Evolutionary conservation across 2,329 filamentous ascomycete genomes (phyloP).

Genomic region (Neonectria coccinea): DNA sequence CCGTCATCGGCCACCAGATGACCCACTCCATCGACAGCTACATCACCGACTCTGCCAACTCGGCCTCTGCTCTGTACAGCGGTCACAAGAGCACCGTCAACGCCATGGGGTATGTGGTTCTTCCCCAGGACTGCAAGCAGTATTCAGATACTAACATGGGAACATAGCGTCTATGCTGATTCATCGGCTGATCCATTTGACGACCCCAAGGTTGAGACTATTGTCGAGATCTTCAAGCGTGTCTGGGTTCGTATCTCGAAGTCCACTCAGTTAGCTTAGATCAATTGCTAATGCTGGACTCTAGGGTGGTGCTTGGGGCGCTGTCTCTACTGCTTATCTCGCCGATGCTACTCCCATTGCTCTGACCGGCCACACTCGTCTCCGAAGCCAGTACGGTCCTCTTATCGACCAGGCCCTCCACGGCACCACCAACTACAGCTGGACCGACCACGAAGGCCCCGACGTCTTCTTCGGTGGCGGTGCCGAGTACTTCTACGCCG

Average conservation of each 20-base stretch:
- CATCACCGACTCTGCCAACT: slow-evolving; percentile 90
- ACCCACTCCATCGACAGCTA: slow-evolving; percentile 87
- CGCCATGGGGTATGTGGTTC: slow-evolving; percentile 70
- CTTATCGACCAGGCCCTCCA: slow-evolving; percentile 83
- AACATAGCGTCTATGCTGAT: slow-evolving; percentile 75
- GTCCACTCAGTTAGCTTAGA: neutral
- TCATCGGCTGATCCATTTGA: slow-evolving; percentile 79
- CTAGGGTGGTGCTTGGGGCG: slow-evolving; percentile 67
- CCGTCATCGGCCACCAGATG: slow-evolving; percentile 89
- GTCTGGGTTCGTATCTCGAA: slow-evolving; percentile 65
- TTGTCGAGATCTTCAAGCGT: slow-evolving; percentile 81
- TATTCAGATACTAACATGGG: slow-evolving; percentile 19
- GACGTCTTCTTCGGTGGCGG: slow-evolving; percentile 88
- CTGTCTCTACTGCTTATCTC: slow-evolving; percentile 83
- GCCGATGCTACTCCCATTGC: slow-evolving; percentile 87
- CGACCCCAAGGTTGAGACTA: slow-evolving; percentile 88
- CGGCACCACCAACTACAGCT: slow-evolving; percentile 82
- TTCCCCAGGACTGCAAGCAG: neutral
- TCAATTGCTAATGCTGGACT: slow-evolving; percentile 24
- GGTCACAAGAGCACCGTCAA: slow-evolving; percentile 89
- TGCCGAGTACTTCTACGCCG: slow-evolving; percentile 82
- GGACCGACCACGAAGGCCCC: slow-evolving; percentile 79
- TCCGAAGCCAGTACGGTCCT: slow-evolving; percentile 75
- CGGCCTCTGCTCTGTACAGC: slow-evolving; percentile 82
- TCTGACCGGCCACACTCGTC: slow-evolving; percentile 77